phyloP scores from a whole-genome alignment of 768 basidiomycete species.

The Psilocybe sp. region DNA sequence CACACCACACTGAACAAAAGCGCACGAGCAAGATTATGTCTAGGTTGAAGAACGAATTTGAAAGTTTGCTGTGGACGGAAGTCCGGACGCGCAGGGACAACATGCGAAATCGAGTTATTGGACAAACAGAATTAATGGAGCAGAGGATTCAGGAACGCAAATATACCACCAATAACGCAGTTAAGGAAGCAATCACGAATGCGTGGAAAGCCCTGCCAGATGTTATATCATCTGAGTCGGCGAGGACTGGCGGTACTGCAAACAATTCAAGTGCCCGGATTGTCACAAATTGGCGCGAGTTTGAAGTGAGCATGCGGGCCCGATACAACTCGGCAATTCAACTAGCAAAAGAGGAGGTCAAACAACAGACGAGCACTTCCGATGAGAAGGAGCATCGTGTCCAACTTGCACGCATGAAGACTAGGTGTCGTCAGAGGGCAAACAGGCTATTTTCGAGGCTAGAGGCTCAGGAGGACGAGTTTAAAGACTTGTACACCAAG shows the following conservation, averaged over 20 bases:
- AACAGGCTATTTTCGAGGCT: slow-evolving; percentile 1
- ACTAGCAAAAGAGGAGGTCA: neutral
- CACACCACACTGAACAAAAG: neutral
- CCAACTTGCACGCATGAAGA: slow-evolving; percentile 2
- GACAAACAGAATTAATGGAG: neutral
- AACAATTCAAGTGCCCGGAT: too few relatives aligned
- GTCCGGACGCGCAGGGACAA: neutral
- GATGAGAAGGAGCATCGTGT: neutral
- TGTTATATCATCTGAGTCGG: neutral
- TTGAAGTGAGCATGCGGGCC: neutral
- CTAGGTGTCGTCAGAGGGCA: neutral
- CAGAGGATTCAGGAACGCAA: slow-evolving; percentile 1
- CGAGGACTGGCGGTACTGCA: too few relatives aligned
- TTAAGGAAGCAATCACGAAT: neutral
- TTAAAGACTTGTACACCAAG: neutral
- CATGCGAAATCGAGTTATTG: neutral
- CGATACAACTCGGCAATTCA: neutral
- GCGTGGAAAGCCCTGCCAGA: neutral
- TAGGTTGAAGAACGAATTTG: neutral
- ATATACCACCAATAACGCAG: slow-evolving; percentile 1
- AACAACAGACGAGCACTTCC: too few relatives aligned
- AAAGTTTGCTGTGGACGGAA: neutral
- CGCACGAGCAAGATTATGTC: neutral
- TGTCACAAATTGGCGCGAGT: neutral
- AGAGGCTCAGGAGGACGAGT: slow-evolving; percentile 2